Conservation (phyloP, 2,329 filamentous ascomycete species). For the Colletotrichum magnum region DNA sequence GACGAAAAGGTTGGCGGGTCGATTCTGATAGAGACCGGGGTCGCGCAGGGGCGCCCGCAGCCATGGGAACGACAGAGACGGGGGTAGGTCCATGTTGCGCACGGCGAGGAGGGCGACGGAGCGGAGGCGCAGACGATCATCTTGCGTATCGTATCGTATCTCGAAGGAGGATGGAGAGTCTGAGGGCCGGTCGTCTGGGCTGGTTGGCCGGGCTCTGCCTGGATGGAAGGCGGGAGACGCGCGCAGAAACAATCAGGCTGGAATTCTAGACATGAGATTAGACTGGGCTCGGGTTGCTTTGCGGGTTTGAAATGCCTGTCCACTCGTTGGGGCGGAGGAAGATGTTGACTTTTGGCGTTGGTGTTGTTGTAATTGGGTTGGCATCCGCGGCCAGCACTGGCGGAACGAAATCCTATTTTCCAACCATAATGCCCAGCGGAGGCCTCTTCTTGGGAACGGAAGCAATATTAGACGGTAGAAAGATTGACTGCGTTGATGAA, state of each 20-base stretch:
- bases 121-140: neutral
- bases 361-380: slow-evolving; percentile 2
- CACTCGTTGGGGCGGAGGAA: neutral
- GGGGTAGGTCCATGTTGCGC: slow-evolving; percentile 36
- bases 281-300: neutral
- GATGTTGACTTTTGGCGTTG: neutral
- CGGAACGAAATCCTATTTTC: slow-evolving; percentile 8
- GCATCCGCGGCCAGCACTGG: slow-evolving; percentile 2
- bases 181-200: neutral
- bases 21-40: slow-evolving; percentile 25
- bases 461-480: no score
- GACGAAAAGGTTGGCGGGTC: slow-evolving; percentile 34
- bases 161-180: neutral
- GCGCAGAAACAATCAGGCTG: slow-evolving; percentile 1
- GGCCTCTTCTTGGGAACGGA: no score
- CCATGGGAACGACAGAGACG: slow-evolving; percentile 26
- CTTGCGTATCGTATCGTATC: neutral
- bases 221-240: slow-evolving; percentile 1
- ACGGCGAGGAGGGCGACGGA: neutral
- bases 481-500: no score
- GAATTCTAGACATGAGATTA: neutral
- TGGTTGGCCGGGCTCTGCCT: slow-evolving; percentile 19
- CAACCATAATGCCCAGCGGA: neutral
- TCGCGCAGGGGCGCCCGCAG: slow-evolving; percentile 35
- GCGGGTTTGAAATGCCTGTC: neutral